Conservation (phyloP, 805 yeast species). For the Candida koratica region DNA sequence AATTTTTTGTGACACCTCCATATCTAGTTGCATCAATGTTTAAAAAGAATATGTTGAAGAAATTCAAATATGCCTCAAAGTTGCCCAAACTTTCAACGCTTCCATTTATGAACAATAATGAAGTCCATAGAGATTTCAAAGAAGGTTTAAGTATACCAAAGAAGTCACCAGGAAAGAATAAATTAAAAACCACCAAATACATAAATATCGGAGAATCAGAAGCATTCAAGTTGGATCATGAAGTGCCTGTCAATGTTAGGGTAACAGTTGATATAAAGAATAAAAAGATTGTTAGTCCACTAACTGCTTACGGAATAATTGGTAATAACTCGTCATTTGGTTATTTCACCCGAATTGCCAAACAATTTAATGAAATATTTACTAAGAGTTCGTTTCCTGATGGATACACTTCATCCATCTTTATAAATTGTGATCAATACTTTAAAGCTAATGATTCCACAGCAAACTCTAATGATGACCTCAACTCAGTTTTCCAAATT, state of each 20-base stretch:
- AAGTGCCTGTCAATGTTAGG: conserved; percentile 72
- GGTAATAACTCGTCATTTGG: conserved; percentile 67
- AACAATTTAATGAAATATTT: conserved; percentile 58
- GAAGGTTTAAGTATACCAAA: conserved; percentile 63
- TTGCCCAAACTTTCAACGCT: conserved; percentile 69
- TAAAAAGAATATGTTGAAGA: conserved; percentile 26
- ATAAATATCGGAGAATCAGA: conserved; percentile 70
- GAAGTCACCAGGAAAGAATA: conserved; percentile 41
- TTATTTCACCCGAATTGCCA: conserved; percentile 67
- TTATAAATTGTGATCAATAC: conserved; percentile 65
- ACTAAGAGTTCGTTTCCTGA: conserved; percentile 59
- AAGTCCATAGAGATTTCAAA: conserved; percentile 35
- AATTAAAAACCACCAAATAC: conserved; percentile 58
- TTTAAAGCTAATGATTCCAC: conserved; percentile 20
- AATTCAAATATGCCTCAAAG: conserved; percentile 60
- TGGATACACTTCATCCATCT: conserved; percentile 69
- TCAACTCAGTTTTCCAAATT: too few species aligned
- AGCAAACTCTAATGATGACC: not conserved
- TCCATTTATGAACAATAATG: conserved; percentile 63
- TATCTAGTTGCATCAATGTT: conserved; percentile 67
- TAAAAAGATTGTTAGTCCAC: conserved; percentile 63
- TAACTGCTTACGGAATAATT: conserved; percentile 60
- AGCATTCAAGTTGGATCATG: conserved; percentile 55
- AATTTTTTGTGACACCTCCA: conserved; percentile 81
- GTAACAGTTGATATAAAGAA: conserved; percentile 72